phyloP scores from a whole-genome alignment of 192 early-diverging fungal species.

The Podila epigama region DNA sequence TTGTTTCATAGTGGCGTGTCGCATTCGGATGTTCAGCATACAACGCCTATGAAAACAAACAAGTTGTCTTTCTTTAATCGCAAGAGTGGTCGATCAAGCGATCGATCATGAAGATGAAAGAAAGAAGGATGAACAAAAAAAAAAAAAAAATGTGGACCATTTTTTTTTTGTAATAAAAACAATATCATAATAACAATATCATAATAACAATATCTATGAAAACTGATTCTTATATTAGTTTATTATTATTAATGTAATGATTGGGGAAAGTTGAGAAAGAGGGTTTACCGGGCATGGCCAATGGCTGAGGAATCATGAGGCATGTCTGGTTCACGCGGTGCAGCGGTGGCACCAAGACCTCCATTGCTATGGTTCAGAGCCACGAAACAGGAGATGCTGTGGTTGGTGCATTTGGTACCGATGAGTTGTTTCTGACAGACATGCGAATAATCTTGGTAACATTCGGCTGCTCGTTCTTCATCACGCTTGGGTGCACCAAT shows the following conservation, averaged over 20 bases:
- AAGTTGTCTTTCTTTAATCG: slow-evolving; percentile 39
- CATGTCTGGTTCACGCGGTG: not conserved
- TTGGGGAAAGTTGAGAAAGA: too few species aligned
- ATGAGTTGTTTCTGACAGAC: slow-evolving; percentile 33
- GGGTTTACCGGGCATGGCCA: too few species aligned
- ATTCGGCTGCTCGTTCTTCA: slow-evolving; percentile 9
- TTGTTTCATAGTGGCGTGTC: slow-evolving; percentile 31
- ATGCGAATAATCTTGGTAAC: slow-evolving; percentile 45
- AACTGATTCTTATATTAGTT: too few species aligned
- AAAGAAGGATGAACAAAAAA: not conserved
- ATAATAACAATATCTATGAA: too few species aligned
- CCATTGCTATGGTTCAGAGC: slow-evolving; percentile 40
- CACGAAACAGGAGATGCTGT: slow-evolving; percentile 45
- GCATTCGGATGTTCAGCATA: slow-evolving; percentile 11
- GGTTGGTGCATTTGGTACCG: slow-evolving; percentile 39
- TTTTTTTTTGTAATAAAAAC: too few species aligned
- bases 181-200: too few species aligned
- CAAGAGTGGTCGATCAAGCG: slow-evolving; percentile 26
- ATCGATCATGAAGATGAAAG: slow-evolving; percentile 4
- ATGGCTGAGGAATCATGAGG: too few species aligned
- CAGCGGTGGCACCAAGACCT: slow-evolving; percentile 20
- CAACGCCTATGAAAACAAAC: slow-evolving; percentile 17
- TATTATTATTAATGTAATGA: too few species aligned
- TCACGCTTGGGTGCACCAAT: slow-evolving; percentile 42
- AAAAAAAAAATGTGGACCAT: too few species aligned